Percentiles rank a stretch among this genome's conserved stretches.
These are phyloP conservation scores for Colletotrichum tofieldiae DNA, from an alignment of 2,329 filamentous ascomycete species.

Conservation along the genomic window DNA sequence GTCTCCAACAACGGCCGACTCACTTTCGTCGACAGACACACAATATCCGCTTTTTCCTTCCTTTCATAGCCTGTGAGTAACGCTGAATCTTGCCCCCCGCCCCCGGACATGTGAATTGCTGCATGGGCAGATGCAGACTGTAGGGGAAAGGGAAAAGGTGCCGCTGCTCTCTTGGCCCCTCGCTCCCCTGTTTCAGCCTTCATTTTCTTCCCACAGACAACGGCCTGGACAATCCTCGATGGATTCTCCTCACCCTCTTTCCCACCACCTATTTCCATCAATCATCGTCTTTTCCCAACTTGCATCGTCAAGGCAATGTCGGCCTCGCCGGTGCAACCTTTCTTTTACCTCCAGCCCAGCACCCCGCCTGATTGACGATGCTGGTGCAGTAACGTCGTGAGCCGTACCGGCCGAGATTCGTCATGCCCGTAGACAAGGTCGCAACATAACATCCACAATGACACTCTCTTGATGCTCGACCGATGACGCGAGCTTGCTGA, in stretches of 20 bases:
- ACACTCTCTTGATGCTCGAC: not conserved
- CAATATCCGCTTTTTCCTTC: not conserved
- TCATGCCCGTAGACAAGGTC: not conserved
- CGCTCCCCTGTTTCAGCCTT: constrained; percentile 16
- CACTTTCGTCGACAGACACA: not conserved
- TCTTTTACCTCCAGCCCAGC: not conserved
- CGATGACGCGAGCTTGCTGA: not conserved
- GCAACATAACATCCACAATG: not conserved
- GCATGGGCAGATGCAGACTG: not conserved
- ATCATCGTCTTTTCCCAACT: not conserved
- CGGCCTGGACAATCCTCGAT: not conserved
- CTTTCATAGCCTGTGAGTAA: not conserved
- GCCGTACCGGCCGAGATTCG: not conserved
- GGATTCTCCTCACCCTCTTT: not conserved
- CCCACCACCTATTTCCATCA: not conserved
- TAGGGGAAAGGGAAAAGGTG: not conserved
- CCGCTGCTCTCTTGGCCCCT: not conserved
- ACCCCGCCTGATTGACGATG: not conserved
- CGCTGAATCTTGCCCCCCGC: too few species aligned
- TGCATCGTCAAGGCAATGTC: not conserved
- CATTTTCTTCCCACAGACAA: not conserved
- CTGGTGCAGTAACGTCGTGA: not conserved
- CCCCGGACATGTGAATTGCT: too few species aligned
- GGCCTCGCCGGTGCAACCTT: not conserved
- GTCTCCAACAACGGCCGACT: too few species aligned